Evolutionary conservation across 2,329 filamentous ascomycete genomes (phyloP), one percentile per base, ranked within the genome.

Genomic region (Fusarium devonianum): DNA sequence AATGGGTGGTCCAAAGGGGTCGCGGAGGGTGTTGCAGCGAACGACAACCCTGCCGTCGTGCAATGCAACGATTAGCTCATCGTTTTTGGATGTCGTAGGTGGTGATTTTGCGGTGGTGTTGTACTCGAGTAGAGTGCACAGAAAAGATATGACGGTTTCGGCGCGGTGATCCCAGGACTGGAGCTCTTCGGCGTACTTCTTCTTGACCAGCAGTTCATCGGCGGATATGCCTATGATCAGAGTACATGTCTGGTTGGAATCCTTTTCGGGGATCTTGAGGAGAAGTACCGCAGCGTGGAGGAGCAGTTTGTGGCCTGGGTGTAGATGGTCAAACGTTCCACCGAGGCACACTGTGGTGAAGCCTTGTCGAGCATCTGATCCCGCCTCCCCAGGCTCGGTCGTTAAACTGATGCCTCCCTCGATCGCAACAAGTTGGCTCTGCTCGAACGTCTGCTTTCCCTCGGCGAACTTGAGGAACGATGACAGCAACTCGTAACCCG

Each of bases 281-380:
- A 91, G 80, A 46, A 97, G 82, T 0, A 87, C 83, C 1, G 89
- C 90, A 53, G 92, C 92, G n/a, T 92, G 92, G 14, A 99, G 82
- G 14, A 99, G 82, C n/a, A 97, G 79, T 73, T 97, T 99, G 76
- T 99, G 94, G 5, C 94, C 94, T 4, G 90, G 86, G 69, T 99
- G 94, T 16, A 99, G 81, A 72, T 97, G 92, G 70, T 99, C 94
- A 73, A 97, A 99, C 0, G 94, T 99, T 8, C 94, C 94, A 21
- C 93, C 94, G 10, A 97, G 83, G 41, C 88, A 90, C 38, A 95
- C 88, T 3, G 58, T 66, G 4, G 53, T 49, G 52, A 71, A 72
- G 1, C 62, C 60, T 3, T 43, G 41, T 5, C 47, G 43, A 3
- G 54, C 40, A 2, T 50, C 34, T n/a, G 30, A n/a, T 4, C 36